Base-by-base conservation (phyloP, 345 rosid species). In the Raphanus sativus region DNA sequence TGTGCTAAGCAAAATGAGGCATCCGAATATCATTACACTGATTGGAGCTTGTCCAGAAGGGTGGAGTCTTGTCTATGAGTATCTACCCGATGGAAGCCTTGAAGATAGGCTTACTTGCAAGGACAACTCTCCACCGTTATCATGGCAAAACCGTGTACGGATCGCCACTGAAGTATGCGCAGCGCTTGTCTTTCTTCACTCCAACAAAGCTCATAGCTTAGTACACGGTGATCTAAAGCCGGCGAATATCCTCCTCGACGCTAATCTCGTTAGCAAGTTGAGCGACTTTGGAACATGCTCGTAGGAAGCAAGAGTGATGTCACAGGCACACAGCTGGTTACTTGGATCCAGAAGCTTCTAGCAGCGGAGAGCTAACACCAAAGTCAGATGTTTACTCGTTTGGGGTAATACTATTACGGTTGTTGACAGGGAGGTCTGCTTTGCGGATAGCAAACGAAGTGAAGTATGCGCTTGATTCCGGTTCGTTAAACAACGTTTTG, bases 141-240 rank as follows among this genome's bases (percentile, higher is more conserved):
- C 97, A 48, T 94, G 98, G 98, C 93, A 92, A 81, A 85, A 87
- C 59, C 88, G 98, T 40, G 86, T 90, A 30, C 86, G 92, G 61
- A 86, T 94, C 67, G 97, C 91, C 50, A 67, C 92, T 7, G 98
- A 94, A 75, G 70, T 94, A 71, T 92, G 98, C 58, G 89, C 95
- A 11, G 91, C 86, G 34, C 92, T 94, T 40, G 72, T 90, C 80
- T 94, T 94, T 82, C 97, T 94, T 55, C 98, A 94, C 64, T 94
- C 97, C 60, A 77, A 86, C 78, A 85, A 86, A 83, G 88, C 93
- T 81, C 90, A 87, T 78, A 83, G 87, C 84, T 85, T 94, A 28
- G 92, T 92, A 69, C 98, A 94, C 52, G 97, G 97, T 38, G 97
- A 94, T 74, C 59, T 94, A 55, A 94, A 94, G 79, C 98, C 98